Conservation (phyloP, 129 eudicot species). For the Cynara cardunculus region DNA sequence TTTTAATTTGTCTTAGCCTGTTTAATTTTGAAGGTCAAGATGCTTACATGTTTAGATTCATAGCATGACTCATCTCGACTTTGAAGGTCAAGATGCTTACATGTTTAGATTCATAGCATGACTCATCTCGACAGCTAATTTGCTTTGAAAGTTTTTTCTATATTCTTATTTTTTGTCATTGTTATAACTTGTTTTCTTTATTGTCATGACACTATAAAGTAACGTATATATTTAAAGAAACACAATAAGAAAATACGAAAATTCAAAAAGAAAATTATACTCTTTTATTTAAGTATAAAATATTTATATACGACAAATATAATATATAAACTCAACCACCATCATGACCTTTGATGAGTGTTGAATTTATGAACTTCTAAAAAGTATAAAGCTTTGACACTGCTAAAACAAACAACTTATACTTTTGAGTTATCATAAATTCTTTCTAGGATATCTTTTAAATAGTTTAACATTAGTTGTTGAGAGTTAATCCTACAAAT, state of each 20-base stretch:
- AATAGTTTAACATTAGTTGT: background rate
- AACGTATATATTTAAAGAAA: background rate
- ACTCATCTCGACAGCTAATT: background rate
- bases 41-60: background rate
- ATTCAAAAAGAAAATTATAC: background rate
- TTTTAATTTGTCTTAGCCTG: background rate
- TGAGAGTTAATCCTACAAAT: conserved; percentile 13
- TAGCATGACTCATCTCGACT: background rate
- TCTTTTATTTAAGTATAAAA: no score
- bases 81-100: no score
- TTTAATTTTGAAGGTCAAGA: background rate
- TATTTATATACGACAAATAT: no score
- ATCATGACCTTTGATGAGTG: no score
- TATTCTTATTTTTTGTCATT: background rate
- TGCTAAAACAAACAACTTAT: no score
- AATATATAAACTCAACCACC: no score
- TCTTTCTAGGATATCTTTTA: background rate
- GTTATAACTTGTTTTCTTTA: no score
- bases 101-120: no score
- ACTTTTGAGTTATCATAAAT: background rate
- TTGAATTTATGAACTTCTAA: no score
- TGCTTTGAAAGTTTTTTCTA: background rate
- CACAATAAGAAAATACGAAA: background rate
- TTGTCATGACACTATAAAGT: background rate
- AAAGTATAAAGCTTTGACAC: background rate